Base-by-base conservation (phyloP, 2,329 filamentous ascomycete species). In the Camillea tinctor region DNA sequence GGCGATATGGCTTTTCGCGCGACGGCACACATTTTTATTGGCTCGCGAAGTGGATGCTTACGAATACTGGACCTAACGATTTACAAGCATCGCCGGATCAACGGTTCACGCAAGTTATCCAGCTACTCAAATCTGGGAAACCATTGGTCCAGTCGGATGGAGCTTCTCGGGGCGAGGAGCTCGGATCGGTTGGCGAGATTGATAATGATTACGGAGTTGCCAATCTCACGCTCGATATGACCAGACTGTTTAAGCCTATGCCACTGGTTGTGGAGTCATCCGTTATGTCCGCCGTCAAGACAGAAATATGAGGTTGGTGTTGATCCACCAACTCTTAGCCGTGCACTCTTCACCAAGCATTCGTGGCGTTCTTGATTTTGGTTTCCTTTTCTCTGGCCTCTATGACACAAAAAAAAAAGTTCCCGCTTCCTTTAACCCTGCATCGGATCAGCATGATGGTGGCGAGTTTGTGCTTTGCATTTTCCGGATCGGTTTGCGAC, bases 11-110 rank as follows among this genome's bases (percentile, higher is more conserved):
- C 0, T 91, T 91, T 73, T 91, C 86, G 57, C 79, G 88, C 54
- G 89, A 92, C 67, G 88, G 84, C 1, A 84, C 91, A 15, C 88
- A 90, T 68, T 92, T 88, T 72, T 92, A 88, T 76, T 92, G 86
- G 81, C 79, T 92, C 50, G 88, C 87, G 17, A 88, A 84, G 62
- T 83, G 85, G 67, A 80, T 91, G 68, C 75, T 91, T 57, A 84
- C 86, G 70, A 84, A 84, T 61, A 84, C 82, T 19, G 77, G 80
- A 23, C 71, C 78, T 13, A 74, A 79, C 26, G 83, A 88, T 65
- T 79, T 85, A 69, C 78, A 82, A 50, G 75, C 84, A 67, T 74
- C 81, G 15, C 77, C 85, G n/a, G 86, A 90, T 65, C 74, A 80
- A 59, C 81, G 87, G 6, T 85, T 89, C 62, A 76, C 77, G 56